Conservation (phyloP, 345 rosid species). For the Syzygium aqueum region DNA sequence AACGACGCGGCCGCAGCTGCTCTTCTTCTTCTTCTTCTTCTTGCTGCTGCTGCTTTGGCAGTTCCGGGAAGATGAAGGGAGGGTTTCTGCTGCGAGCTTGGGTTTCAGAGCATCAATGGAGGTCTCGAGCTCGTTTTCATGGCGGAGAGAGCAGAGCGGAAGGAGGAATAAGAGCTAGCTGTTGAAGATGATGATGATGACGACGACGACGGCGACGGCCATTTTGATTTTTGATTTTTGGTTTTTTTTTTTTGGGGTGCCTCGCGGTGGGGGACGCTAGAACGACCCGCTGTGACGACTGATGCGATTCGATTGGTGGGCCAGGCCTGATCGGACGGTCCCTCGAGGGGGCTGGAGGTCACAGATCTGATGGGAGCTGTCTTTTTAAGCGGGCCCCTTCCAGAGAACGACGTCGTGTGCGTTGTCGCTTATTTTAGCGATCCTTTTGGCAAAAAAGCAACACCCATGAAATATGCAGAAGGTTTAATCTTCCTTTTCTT, state of each 20-base stretch:
- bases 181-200: neutral
- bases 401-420: neutral
- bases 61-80: neutral
- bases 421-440: neutral
- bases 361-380: neutral
- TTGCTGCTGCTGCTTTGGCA: neutral
- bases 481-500: neutral
- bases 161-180: neutral
- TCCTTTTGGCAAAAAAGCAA: neutral
- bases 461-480: neutral
- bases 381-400: neutral
- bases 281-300: neutral
- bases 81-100: neutral
- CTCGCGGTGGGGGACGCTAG: neutral
- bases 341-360: neutral
- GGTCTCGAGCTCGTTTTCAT: slow-evolving; percentile 8
- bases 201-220: neutral
- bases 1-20: no score
- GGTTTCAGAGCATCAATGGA: neutral
- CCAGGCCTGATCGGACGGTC: neutral
- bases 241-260: neutral
- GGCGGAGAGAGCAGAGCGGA: neutral
- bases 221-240: neutral
- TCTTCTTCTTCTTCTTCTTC: neutral
- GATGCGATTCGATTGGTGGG: neutral